phyloP scores from a whole-genome alignment of 2,329 filamentous ascomycete genomes.

The Metarhizium robertsii region DNA sequence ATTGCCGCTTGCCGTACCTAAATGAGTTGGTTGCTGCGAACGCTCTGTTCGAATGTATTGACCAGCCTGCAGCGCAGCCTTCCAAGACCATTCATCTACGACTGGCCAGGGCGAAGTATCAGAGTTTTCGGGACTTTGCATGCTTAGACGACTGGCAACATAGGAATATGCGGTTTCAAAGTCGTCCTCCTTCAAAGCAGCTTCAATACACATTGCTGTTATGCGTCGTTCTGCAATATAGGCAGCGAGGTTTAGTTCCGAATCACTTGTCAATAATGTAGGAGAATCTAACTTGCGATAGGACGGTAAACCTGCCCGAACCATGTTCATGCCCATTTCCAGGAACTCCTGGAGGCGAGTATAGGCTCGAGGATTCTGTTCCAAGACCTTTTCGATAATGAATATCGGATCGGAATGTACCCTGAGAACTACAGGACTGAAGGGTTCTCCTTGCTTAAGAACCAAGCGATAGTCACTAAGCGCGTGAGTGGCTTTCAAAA shows the following conservation, averaged over 20 bases:
- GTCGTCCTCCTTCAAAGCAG: slow-evolving; percentile 65
- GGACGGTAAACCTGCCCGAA: slow-evolving; percentile 43
- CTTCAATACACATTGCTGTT: slow-evolving; percentile 71
- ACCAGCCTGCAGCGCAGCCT: slow-evolving; percentile 68
- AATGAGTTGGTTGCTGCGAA: slow-evolving; percentile 47
- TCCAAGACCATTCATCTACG: slow-evolving; percentile 65
- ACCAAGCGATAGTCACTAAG: slow-evolving; percentile 70
- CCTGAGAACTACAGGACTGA: slow-evolving; percentile 69
- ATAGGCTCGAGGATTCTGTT: slow-evolving; percentile 67
- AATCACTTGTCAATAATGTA: neutral
- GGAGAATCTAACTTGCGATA: neutral
- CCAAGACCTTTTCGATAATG: slow-evolving; percentile 62
- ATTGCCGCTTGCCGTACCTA: slow-evolving; percentile 51
- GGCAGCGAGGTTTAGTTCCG: neutral
- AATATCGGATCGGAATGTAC: slow-evolving; percentile 66
- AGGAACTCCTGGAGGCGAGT: slow-evolving; percentile 66
- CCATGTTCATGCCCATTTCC: slow-evolving; percentile 58
- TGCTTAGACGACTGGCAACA: slow-evolving; percentile 58
- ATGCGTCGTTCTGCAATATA: slow-evolving; percentile 53
- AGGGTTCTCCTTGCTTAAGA: slow-evolving; percentile 70
- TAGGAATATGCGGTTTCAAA: slow-evolving; percentile 85
- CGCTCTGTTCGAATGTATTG: slow-evolving; percentile 53
- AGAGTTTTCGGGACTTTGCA: slow-evolving; percentile 10
- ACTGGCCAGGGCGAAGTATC: neutral
- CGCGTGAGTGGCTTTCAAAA: slow-evolving; percentile 64